Evolutionary conservation across 257 asterid genomes (phyloP).

Genomic region (Plantago elongata): DNA sequence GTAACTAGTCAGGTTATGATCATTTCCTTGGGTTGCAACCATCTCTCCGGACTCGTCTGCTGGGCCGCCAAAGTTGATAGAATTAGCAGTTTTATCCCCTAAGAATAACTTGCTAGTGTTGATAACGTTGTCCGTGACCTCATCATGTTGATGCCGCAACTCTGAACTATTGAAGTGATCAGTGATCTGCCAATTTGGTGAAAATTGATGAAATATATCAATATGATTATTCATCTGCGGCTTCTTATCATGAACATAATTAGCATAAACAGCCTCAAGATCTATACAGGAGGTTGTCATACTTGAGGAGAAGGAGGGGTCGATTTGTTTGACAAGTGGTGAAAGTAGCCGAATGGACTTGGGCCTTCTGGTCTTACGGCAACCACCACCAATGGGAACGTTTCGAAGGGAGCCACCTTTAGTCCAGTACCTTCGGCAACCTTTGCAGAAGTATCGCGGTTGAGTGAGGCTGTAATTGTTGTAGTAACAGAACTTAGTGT

Average conservation of each 20-base stretch:
- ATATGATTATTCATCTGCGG: conserved; percentile 3
- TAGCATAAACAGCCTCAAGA: conserved; percentile 59
- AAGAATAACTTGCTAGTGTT: neutral
- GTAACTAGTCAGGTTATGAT: too few species aligned
- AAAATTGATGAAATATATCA: conserved; percentile 24
- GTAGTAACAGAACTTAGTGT: conserved; percentile 83
- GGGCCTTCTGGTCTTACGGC: conserved; percentile 49
- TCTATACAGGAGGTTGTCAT: conserved; percentile 31
- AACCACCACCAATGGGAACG: conserved; percentile 77
- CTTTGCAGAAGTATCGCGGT: conserved; percentile 75
- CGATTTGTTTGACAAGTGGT: too few species aligned
- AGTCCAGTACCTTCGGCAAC: conserved; percentile 80
- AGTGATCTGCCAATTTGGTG: conserved; percentile 7
- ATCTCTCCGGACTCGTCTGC: too few species aligned
- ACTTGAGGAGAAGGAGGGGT: too few species aligned
- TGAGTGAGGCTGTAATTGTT: conserved; percentile 81
- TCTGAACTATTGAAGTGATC: neutral
- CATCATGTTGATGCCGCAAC: neutral
- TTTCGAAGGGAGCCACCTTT: conserved; percentile 79
- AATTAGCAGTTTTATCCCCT: too few species aligned
- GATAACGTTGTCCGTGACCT: conserved; percentile 17
- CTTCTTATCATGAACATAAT: conserved; percentile 37
- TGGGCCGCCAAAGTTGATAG: too few species aligned
- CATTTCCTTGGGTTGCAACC: too few species aligned
- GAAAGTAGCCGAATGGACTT: conserved; percentile 8